A percentile compares a stretch with the other conserved stretches of the same genome.
Conservation (phyloP, 306 rosid species). For the Prunus dulcis region DNA sequence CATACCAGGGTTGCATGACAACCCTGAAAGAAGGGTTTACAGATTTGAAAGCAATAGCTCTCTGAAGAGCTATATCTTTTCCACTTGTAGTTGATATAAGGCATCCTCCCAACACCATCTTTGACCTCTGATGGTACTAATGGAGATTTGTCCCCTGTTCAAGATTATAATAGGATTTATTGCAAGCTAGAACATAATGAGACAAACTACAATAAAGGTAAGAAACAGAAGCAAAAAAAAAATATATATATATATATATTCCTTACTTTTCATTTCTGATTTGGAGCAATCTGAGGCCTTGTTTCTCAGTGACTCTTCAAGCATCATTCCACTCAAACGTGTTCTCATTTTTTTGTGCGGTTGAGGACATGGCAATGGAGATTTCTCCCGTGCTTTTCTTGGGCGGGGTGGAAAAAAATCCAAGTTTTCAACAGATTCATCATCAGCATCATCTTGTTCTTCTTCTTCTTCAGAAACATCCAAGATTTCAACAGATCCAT, state of each 20-base stretch:
- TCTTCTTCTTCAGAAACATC: not conserved
- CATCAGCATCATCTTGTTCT: not conserved
- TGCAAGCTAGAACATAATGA: no score
- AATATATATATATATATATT: no score
- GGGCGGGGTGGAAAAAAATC: not conserved
- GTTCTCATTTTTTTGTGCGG: not conserved
- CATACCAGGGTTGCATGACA: not conserved
- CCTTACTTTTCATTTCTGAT: no score
- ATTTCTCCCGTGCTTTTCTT: not conserved
- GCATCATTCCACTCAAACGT: not conserved
- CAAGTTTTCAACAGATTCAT: not conserved
- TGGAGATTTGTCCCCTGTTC: no score
- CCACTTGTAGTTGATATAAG: not conserved
- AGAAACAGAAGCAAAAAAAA: no score
- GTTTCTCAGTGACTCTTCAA: no score
- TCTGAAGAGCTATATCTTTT: not conserved
- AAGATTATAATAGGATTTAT: no score
- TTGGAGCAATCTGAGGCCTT: no score
- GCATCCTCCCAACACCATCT: not conserved
- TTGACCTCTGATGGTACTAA: no score
- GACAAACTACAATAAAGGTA: no score
- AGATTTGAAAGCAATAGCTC: conserved; percentile 4
- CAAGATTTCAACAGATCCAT: not conserved
- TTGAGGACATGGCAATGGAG: not conserved
- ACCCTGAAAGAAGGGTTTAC: conserved; percentile 2